These are phyloP conservation scores for Rickenella mellea DNA, from an alignment of 768 basidiomycete species.

Conservation along the genomic window DNA sequence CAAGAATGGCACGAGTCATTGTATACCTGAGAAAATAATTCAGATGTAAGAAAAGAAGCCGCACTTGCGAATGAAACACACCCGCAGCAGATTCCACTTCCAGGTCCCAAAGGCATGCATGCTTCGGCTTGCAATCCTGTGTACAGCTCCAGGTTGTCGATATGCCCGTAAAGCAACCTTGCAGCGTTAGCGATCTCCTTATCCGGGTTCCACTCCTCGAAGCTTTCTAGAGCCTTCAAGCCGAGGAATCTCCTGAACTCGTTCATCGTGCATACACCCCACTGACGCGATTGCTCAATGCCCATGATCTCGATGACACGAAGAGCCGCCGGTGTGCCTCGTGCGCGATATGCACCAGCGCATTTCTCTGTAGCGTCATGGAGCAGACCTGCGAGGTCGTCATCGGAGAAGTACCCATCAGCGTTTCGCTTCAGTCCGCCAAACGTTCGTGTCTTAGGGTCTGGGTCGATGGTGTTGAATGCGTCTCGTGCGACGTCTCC, in stretches of 20 bases:
- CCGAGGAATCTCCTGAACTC: conserved; percentile 45
- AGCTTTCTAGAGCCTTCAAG: conserved; percentile 33
- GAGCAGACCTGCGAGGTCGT: conserved; percentile 29
- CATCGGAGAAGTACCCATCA: conserved; percentile 12
- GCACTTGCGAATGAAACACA: background rate
- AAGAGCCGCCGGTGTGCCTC: conserved; percentile 36
- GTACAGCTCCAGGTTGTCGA: conserved; percentile 31
- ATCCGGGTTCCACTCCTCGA: conserved; percentile 49
- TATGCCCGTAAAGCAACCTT: conserved; percentile 22
- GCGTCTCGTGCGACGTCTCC: background rate
- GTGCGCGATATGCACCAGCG: conserved; percentile 39
- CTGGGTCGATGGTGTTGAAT: conserved; percentile 2
- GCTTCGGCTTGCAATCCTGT: conserved; percentile 49
- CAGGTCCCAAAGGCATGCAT: conserved; percentile 9
- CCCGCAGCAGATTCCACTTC: conserved; percentile 16
- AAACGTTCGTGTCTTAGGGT: conserved; percentile 20
- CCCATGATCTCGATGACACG: conserved; percentile 47
- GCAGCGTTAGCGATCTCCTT: conserved; percentile 30
- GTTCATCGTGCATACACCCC: conserved; percentile 52
- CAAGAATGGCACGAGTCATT: conserved; percentile 39
- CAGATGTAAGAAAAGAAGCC: background rate
- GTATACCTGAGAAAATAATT: conserved; percentile 4
- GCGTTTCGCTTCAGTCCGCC: conserved; percentile 17
- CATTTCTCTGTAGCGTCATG: conserved; percentile 34
- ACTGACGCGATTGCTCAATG: conserved; percentile 41